Evolutionary conservation across 176 grass and related monocot genomes (phyloP), one percentile per base, ranked within the genome.

Genomic region (Oryza officinalis): DNA sequence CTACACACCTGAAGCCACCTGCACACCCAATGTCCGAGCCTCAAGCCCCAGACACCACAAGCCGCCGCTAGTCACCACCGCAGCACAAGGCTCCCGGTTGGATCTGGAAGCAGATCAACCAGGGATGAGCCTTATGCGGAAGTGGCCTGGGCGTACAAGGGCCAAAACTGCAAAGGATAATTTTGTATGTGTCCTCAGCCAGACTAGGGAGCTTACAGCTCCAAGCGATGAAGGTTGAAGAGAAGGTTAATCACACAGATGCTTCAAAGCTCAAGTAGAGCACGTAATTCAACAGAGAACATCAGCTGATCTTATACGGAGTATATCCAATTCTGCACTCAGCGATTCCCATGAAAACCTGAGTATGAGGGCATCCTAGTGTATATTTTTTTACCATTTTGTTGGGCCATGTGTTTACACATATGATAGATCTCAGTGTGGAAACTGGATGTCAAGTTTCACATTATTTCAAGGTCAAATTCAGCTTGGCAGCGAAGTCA

Each of bases 371-470:
- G 9, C 14, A 72, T 37, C 5, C 30, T 27, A 27, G 1, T 65
- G 5, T 37, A 47, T 20, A 13, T 37, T 10, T 49, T 9, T 65
- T 57, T 27, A 31, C 7, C 46, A 67, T 30, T 30, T 77, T 82
- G 79, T 57, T 71, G 79, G 65, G 57, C n/a, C 41, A 50, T 49
- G 65, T 81, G 65, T 76, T 54, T 67, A 25, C 81, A 66, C 27
- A 43, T 17, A 47, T 47, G 23, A 80, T 61, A 79, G 60, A 83
- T 61, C 80, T 75, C 75, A 87, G 74, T 83, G 63, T 87, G 80
- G 69, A 79, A 87, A 27, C 75, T 17, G 27, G 15, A 46, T 41
- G 63, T 47, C 28, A 32, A 25, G 13, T 74, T 63, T 37, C 33
- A 7, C 46, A 38, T 87, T 83, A 80, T 90, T 90, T 66, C 25